These are phyloP conservation scores for Beauveria sp. DNA, from an alignment of 2,329 filamentous ascomycete species.

Conservation along the genomic window DNA sequence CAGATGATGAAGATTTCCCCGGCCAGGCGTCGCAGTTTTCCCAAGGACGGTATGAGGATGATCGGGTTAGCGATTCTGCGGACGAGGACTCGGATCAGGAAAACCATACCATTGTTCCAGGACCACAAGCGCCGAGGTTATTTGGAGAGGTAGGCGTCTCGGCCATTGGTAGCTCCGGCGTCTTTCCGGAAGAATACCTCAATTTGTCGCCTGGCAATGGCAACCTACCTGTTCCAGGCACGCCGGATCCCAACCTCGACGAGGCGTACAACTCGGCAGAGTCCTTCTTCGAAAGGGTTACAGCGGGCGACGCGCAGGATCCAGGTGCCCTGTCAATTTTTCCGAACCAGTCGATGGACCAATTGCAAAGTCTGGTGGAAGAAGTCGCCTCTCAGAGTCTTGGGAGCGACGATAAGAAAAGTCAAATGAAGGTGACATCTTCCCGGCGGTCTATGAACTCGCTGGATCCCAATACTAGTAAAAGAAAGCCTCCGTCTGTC, in stretches of 20 bases:
- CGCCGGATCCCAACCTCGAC: constrained; percentile 36
- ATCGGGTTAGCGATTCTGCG: constrained; percentile 35
- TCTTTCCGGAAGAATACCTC: constrained; percentile 38
- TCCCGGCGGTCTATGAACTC: constrained; percentile 21
- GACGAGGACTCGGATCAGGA: constrained; percentile 73
- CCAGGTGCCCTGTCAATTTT: constrained; percentile 27
- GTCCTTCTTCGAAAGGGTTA: constrained; percentile 22
- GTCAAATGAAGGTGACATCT: constrained; percentile 10
- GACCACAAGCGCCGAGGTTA: constrained; percentile 31
- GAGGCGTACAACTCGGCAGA: constrained; percentile 38
- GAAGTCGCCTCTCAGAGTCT: constrained; percentile 50
- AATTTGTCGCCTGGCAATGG: constrained; percentile 39
- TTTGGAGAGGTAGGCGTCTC: constrained; percentile 51
- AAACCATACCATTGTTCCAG: constrained; percentile 60
- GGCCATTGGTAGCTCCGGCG: constrained; percentile 46
- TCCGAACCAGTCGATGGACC: constrained; percentile 38
- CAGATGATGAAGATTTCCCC: constrained; percentile 52
- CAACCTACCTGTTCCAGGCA: constrained; percentile 32
- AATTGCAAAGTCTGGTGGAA: constrained; percentile 44
- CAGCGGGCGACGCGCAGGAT: constrained; percentile 17
- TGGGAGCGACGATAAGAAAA: constrained; percentile 35
- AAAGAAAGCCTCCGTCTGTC: constrained; percentile 42
- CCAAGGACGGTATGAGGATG: constrained; percentile 24
- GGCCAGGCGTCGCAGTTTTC: constrained; percentile 52
- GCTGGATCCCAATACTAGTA: constrained; percentile 41